phyloP scores from a whole-genome alignment of 164 flowering plant species.

The Chimonanthus praecox region DNA sequence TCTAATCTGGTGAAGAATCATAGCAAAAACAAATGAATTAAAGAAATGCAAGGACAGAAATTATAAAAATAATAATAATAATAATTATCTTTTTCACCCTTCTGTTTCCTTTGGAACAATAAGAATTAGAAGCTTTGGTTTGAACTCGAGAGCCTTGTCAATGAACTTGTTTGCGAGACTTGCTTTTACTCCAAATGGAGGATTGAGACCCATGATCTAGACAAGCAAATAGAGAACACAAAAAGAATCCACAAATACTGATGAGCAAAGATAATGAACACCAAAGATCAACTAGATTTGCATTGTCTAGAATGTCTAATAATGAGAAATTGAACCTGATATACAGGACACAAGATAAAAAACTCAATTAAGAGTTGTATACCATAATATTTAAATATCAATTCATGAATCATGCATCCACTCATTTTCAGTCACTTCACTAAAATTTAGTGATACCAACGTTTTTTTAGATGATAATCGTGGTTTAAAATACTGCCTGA shows the following conservation, averaged over 20 bases:
- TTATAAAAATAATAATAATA: too few relatives aligned
- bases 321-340: not conserved
- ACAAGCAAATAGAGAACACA: not conserved
- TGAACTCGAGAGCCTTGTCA: constrained; percentile 77
- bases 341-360: too few relatives aligned
- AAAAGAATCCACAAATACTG: not conserved
- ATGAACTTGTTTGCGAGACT: constrained; percentile 71
- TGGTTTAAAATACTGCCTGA: too few relatives aligned
- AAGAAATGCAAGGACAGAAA: not conserved
- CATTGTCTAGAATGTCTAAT: not conserved
- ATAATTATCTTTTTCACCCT: constrained; percentile 30
- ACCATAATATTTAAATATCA: not conserved
- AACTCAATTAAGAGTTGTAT: not conserved
- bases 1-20: constrained; percentile 47
- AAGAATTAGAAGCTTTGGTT: constrained; percentile 80
- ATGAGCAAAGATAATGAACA: not conserved
- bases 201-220: constrained; percentile 88
- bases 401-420: not conserved
- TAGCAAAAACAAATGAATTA: not conserved
- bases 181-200: constrained; percentile 82
- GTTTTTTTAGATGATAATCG: too few relatives aligned
- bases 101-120: constrained; percentile 79
- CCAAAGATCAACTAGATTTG: not conserved
- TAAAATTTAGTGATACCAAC: too few relatives aligned
- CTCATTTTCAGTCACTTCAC: too few relatives aligned